Conservation (phyloP, 768 basidiomycete genomes). For the Mrakia hoshinonis region DNA sequence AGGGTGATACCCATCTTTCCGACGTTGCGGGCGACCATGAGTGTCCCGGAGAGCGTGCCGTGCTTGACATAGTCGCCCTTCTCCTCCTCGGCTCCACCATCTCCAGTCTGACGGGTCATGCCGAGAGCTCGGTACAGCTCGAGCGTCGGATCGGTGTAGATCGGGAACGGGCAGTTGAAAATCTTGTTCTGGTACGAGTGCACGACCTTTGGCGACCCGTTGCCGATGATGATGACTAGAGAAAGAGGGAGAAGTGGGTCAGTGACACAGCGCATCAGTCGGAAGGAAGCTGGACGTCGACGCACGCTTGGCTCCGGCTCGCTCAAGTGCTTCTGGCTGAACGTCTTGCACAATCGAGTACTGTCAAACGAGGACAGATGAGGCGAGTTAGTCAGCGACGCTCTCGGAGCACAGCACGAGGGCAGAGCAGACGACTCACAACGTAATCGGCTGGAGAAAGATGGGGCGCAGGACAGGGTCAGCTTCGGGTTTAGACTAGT, state of each 20-base stretch:
- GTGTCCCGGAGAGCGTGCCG: slow-evolving; percentile 57
- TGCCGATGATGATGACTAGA: slow-evolving; percentile 61
- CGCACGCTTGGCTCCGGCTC: slow-evolving; percentile 30
- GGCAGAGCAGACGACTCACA: neutral
- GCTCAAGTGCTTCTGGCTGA: slow-evolving; percentile 45
- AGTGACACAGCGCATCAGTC: neutral
- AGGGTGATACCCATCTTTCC: slow-evolving; percentile 50
- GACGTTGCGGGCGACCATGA: slow-evolving; percentile 64
- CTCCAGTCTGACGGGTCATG: slow-evolving; percentile 53
- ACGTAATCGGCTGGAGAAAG: slow-evolving; percentile 6
- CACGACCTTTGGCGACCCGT: slow-evolving; percentile 54
- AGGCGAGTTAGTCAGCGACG: neutral
- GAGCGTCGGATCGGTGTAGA: slow-evolving; percentile 68
- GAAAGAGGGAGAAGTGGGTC: slow-evolving; percentile 23
- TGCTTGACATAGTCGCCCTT: slow-evolving; percentile 59
- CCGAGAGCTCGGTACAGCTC: slow-evolving; percentile 63
- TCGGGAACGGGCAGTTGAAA: slow-evolving; percentile 58
- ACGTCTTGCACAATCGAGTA: slow-evolving; percentile 52
- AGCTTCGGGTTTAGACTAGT: neutral
- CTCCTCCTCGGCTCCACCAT: slow-evolving; percentile 46
- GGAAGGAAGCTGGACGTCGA: slow-evolving; percentile 27
- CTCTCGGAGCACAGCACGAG: neutral
- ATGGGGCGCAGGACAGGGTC: neutral
- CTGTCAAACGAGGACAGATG: slow-evolving; percentile 28
- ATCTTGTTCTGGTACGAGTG: slow-evolving; percentile 47